A percentile compares a stretch with the other conserved stretches of the same genome.
Evolutionary conservation across 2,329 filamentous ascomycete species (phyloP).

Genomic region (Stromatinia cepivora): DNA sequence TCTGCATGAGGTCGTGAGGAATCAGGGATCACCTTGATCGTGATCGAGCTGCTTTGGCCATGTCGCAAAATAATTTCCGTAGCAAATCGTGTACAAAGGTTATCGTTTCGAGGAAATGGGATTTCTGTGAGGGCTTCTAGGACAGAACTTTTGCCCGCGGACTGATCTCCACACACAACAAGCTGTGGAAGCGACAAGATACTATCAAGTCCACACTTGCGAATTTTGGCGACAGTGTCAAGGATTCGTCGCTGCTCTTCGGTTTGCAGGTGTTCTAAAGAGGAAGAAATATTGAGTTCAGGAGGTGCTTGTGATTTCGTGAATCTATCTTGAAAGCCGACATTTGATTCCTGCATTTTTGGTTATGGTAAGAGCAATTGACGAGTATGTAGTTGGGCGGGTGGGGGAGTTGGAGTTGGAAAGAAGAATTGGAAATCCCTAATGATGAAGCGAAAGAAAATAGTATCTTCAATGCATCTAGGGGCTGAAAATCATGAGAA

Average conservation of each 20-base stretch:
- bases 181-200: conserved; percentile 6
- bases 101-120: background rate
- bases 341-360: no score
- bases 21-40: conserved; percentile 10
- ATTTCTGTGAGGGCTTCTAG: conserved; percentile 11
- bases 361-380: no score
- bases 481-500: no score
- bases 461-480: no score
- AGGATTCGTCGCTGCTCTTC: conserved; percentile 18
- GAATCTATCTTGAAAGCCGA: no score
- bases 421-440: no score
- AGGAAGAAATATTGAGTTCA: conserved; percentile 7
- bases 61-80: conserved; percentile 17
- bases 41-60: background rate
- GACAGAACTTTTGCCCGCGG: background rate
- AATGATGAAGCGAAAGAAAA: no score
- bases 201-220: conserved; percentile 12
- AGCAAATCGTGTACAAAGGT: conserved; percentile 12
- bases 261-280: conserved; percentile 16
- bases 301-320: no score
- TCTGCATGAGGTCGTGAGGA: background rate
- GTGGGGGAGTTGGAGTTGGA: no score
- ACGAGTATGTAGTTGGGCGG: no score
- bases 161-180: conserved; percentile 17
- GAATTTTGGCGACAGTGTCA: conserved; percentile 15